A percentile compares a stretch with the other conserved stretches of the same genome.
Evolutionary conservation across 306 rosid species (phyloP).

Genomic region (Vigna trinervia): DNA sequence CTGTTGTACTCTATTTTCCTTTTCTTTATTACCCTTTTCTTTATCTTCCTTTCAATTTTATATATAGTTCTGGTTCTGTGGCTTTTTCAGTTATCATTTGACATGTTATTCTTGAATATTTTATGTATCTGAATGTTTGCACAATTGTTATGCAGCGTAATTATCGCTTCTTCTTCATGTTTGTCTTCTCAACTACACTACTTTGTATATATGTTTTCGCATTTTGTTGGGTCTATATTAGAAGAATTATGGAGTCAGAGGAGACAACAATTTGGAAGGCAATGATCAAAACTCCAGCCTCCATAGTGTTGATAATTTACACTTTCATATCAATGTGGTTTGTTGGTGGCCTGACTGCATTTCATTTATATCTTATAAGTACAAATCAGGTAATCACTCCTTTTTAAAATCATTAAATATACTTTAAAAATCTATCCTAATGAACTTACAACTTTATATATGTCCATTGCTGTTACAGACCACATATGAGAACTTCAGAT

Average conservation of each 20-base stretch:
- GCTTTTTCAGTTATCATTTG: constrained; percentile 34
- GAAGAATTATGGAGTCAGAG: constrained; percentile 80
- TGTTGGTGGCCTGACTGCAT: constrained; percentile 97
- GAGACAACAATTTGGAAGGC: constrained; percentile 88
- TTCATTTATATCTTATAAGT: constrained; percentile 93
- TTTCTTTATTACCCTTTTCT: neutral
- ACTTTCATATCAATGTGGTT: constrained; percentile 98
- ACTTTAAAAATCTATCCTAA: neutral
- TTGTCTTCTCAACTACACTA: constrained; percentile 96
- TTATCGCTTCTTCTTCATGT: constrained; percentile 99
- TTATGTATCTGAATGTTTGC: constrained; percentile 49
- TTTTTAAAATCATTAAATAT: constrained; percentile 19
- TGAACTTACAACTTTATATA: neutral
- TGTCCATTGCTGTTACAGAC: constrained; percentile 69
- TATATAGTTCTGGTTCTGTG: neutral
- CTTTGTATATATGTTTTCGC: constrained; percentile 95
- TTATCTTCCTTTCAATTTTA: neutral
- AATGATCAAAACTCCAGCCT: constrained; percentile 92
- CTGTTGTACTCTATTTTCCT: neutral
- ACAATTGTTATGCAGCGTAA: constrained; percentile 79
- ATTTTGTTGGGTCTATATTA: constrained; percentile 95
- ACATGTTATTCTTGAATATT: constrained; percentile 19
- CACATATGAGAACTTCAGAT: constrained; percentile 91
- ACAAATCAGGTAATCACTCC: constrained; percentile 81
- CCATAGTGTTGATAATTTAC: constrained; percentile 85